phyloP scores from a whole-genome alignment of 73 alveolate species.

The Paramecium sexaurelia region DNA sequence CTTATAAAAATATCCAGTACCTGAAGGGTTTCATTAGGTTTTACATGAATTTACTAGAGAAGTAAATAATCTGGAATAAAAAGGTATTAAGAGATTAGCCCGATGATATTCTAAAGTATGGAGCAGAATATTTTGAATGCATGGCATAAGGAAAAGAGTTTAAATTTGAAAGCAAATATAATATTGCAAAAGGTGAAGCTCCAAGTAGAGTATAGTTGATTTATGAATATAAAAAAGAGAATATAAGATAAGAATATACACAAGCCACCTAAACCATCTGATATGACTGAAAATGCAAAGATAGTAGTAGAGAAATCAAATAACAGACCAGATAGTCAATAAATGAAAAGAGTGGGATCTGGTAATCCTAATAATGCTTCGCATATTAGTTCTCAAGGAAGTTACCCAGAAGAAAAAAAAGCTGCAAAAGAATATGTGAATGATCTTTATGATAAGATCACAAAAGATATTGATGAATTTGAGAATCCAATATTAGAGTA shows the following conservation, averaged over 20 bases:
- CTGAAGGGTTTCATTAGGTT: conserved; percentile 90
- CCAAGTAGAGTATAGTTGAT: not conserved
- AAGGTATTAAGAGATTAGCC: conserved; percentile 86
- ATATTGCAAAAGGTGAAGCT: conserved; percentile 43
- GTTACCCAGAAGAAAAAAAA: conserved; percentile 25
- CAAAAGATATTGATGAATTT: not conserved
- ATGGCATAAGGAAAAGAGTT: conserved; percentile 71
- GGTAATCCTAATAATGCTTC: conserved; percentile 23
- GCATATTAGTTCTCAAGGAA: conserved; percentile 8
- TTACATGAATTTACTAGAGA: conserved; percentile 94
- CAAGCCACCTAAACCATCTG: conserved; percentile 27
- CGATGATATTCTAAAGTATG: conserved; percentile 86
- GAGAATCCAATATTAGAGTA: not conserved
- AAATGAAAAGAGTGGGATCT: conserved; percentile 22
- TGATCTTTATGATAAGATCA: not conserved
- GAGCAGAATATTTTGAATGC: conserved; percentile 84
- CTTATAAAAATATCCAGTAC: conserved; percentile 89
- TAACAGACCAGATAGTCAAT: not conserved
- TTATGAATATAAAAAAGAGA: no score
- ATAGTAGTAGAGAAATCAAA: conserved; percentile 12
- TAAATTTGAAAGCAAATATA: conserved; percentile 40
- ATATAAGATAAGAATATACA: no score
- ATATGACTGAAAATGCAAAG: not conserved
- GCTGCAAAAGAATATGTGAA: conserved; percentile 53
- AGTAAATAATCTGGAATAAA: conserved; percentile 39